Conservation (phyloP, 2,329 filamentous ascomycete species). For the Beauveria pseudobassiana region DNA sequence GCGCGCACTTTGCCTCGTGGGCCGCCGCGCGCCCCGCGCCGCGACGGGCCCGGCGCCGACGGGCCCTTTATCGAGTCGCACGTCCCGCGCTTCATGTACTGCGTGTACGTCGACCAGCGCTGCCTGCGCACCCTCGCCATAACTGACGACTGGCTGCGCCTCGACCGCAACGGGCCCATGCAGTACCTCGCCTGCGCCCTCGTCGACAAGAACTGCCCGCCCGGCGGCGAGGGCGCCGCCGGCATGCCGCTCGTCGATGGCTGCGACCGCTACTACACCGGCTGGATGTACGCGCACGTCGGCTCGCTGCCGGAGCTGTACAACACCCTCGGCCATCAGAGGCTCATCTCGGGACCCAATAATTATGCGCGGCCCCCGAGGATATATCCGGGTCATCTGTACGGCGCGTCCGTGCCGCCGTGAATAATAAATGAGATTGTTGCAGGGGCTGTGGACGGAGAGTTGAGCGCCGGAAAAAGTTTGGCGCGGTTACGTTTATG, state of each 20-base stretch:
- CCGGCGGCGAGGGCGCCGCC: neutral
- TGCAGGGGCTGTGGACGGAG: neutral
- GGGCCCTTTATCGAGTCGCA: constrained; percentile 9
- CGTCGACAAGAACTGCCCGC: constrained; percentile 5
- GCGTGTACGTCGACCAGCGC: constrained; percentile 5
- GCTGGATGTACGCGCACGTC: constrained; percentile 11
- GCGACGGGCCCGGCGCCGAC: constrained; percentile 9
- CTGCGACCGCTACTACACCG: constrained; percentile 9
- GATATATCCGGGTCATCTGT: constrained; percentile 9
- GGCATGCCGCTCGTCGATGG: constrained; percentile 1
- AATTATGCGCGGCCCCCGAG: constrained; percentile 8
- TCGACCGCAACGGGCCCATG: constrained; percentile 11
- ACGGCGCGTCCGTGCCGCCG: constrained; percentile 4
- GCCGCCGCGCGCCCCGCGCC: neutral
- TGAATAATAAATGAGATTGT: neutral
- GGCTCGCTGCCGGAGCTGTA: constrained; percentile 11
- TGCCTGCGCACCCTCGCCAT: constrained; percentile 7
- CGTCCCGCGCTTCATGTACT: constrained; percentile 11
- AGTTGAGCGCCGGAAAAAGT: too few species aligned
- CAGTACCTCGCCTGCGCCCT: constrained; percentile 11
- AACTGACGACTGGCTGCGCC: constrained; percentile 10
- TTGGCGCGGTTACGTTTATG: neutral
- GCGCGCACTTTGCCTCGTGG: constrained; percentile 7
- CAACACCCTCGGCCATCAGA: constrained; percentile 9
- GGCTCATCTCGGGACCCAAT: constrained; percentile 3